Evolutionary conservation across 140 eudicot genomes (phyloP).

Genomic region (Bidens hawaiensis): DNA sequence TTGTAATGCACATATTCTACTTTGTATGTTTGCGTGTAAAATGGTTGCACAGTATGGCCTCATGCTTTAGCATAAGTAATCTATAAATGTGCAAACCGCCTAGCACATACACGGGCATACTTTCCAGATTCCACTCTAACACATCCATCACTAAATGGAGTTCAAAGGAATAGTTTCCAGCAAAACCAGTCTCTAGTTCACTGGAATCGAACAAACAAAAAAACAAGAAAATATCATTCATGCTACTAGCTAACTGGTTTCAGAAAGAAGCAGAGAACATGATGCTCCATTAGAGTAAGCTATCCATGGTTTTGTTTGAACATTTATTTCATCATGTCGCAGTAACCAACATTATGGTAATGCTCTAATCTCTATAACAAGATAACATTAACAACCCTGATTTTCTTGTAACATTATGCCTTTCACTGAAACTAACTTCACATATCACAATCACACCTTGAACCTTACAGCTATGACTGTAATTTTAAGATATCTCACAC

Average conservation of each 20-base stretch:
- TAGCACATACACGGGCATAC: too few relatives aligned
- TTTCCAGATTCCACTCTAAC: constrained; percentile 14
- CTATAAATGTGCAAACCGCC: constrained; percentile 6
- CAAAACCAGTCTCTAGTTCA: background rate
- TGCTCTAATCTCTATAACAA: background rate
- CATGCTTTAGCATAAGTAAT: background rate
- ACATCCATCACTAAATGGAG: background rate
- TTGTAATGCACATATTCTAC: background rate
- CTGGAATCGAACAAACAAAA: background rate
- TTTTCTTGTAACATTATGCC: background rate
- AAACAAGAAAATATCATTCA: background rate
- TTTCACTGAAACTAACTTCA: background rate
- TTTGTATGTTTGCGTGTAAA: background rate
- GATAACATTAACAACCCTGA: too few relatives aligned
- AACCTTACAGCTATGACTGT: background rate
- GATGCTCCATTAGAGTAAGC: background rate
- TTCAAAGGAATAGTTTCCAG: constrained; percentile 8
- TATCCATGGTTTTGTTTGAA: background rate
- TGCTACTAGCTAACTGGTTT: background rate
- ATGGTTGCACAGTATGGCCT: background rate
- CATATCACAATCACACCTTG: background rate
- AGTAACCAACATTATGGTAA: background rate
- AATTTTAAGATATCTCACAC: background rate
- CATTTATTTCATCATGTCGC: background rate
- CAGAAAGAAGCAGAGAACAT: background rate